These are phyloP conservation scores for Elsinoe necatrix DNA, from an alignment of 2,329 filamentous ascomycete genomes.

Conservation along the genomic window DNA sequence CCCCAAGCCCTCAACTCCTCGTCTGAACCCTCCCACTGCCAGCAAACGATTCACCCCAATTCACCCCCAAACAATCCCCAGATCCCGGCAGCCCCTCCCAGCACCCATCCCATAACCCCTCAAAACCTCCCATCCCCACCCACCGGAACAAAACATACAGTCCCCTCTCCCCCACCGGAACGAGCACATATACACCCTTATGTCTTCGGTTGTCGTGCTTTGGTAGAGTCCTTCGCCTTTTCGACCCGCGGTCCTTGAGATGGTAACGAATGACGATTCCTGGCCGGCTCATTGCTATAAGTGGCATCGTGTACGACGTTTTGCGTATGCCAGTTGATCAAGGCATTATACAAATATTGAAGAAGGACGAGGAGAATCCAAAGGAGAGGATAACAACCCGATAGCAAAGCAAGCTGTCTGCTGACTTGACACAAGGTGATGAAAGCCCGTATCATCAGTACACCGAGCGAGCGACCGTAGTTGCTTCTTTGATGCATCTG, in stretches of 20 bases:
- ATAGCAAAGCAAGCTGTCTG: background rate
- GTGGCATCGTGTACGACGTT: background rate
- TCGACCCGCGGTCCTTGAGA: background rate
- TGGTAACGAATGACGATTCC: background rate
- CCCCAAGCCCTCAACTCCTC: background rate
- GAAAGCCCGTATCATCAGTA: background rate
- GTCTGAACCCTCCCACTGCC: slow-evolving; percentile 17
- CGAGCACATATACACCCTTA: background rate
- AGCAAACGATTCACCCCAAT: slow-evolving; percentile 49
- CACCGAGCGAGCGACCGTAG: background rate
- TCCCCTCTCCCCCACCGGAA: slow-evolving; percentile 57
- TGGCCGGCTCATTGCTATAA: background rate
- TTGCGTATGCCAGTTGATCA: background rate
- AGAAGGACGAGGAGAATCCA: background rate
- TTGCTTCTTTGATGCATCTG: background rate
- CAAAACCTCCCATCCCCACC: slow-evolving; percentile 81
- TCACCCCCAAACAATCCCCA: slow-evolving; percentile 51
- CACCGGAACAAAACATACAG: slow-evolving; percentile 79
- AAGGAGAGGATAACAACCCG: background rate
- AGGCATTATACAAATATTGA: background rate
- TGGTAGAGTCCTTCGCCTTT: background rate
- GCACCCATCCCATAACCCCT: slow-evolving; percentile 58
- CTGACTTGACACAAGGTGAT: background rate
- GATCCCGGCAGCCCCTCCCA: slow-evolving; percentile 50
- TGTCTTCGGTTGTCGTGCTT: background rate